Evolutionary conservation across 2,329 filamentous ascomycete species (phyloP), one percentile per base, ranked within the genome.

Genomic region (Paracamarosporium sp.): DNA sequence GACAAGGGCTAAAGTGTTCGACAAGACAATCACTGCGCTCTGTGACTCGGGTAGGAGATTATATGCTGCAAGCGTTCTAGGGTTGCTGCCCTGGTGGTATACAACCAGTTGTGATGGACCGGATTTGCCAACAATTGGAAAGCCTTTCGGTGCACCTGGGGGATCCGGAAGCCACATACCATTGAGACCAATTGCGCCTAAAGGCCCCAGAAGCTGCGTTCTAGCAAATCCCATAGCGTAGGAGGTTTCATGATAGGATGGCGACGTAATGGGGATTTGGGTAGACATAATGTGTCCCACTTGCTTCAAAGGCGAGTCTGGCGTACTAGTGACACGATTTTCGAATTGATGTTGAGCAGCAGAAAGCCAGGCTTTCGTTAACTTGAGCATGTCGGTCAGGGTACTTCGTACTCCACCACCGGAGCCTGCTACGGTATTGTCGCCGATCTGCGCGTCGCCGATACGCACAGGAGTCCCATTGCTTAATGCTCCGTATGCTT

Each of bases 31-130:
- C 2, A 75, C 59, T 5, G 65, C 70, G 38, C 59, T 69, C 28
- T 70, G 53, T 8, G 65, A 70, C n/a, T 72, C 67, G 1, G 67
- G 72, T 33, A 74, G 56, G 1, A 72, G 64, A 6, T 53, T 64
- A 3, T 69, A 55, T 11, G 57, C 50, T 5, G 63, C 45, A 2
- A 67, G 35, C 38, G 55, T 63, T 1, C 69, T 71, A 7, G 53
- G 36, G 25, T 68, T 55, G 30, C 65, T 68, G 3, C 72, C 72
- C 9, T 69, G 62, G 41, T 73, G 71, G 15, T 59, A 66, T 5
- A 74, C 47, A 8, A 59, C 59, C 8, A 66, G 35, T 38, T 62
- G 52, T 35, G 62, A 58, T 0, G 59, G 41, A 2, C 38, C 35
- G 9, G 48, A 46, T 35, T 60, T 58, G 15, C 62, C 62, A 8